A percentile compares a stretch with the other conserved stretches of the same genome.
These are phyloP conservation scores for Penicillium ochrochloron DNA, from an alignment of 495 filamentous ascomycete genomes.

Conservation along the genomic window DNA sequence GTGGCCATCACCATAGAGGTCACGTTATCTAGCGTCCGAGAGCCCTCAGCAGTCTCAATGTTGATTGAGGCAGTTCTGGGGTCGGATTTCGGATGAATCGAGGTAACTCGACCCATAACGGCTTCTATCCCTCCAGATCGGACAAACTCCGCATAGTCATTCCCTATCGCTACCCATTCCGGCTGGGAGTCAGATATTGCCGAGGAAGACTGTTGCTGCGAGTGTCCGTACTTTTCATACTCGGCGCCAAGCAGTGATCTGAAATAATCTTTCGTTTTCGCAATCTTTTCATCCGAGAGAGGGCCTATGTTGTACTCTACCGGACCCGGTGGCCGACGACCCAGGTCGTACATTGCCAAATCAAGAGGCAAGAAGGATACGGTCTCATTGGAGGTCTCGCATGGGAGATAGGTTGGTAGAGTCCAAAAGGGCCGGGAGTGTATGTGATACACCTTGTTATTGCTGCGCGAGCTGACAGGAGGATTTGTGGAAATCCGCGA, in stretches of 20 bases:
- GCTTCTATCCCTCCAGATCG: constrained; percentile 62
- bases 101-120: constrained; percentile 40
- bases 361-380: constrained; percentile 77
- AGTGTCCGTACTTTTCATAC: constrained; percentile 49
- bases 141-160: constrained; percentile 74
- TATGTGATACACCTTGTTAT: constrained; percentile 67
- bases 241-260: constrained; percentile 62
- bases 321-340: constrained; percentile 58
- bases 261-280: constrained; percentile 57
- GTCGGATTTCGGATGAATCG: constrained; percentile 26
- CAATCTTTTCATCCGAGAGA: constrained; percentile 57
- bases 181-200: constrained; percentile 45
- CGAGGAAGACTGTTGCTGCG: constrained; percentile 2
- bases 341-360: constrained; percentile 71
- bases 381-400: constrained; percentile 29
- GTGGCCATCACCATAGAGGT: constrained; percentile 75
- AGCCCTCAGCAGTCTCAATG: constrained; percentile 37
- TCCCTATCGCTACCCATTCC: constrained; percentile 69
- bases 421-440: constrained; percentile 73
- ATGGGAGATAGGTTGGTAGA: constrained; percentile 66
- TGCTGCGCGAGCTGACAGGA: constrained; percentile 32
- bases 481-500: constrained; percentile 17
- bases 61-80: constrained; percentile 36
- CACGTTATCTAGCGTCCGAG: constrained; percentile 53
- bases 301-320: constrained; percentile 63